These are phyloP conservation scores for Coniosporium apollinis DNA, from an alignment of 495 filamentous ascomycete species.

Conservation along the genomic window DNA sequence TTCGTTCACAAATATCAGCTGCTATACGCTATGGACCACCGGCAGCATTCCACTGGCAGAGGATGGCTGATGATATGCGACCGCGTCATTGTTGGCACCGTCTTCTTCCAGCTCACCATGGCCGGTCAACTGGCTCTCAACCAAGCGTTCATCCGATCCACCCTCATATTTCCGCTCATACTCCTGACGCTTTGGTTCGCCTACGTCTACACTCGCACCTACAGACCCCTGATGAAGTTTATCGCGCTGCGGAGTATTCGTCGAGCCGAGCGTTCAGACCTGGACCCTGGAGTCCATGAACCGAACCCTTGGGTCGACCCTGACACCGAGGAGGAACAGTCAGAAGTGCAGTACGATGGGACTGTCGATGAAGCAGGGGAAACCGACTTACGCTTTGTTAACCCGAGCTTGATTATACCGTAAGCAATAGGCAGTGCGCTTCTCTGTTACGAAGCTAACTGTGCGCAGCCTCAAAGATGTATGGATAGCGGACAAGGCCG, in stretches of 20 bases:
- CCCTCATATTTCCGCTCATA: slow-evolving; percentile 60
- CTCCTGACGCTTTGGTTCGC: slow-evolving; percentile 69
- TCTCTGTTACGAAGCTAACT: slow-evolving; percentile 2
- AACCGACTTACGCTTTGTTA: slow-evolving; percentile 48
- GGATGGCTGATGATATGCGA: slow-evolving; percentile 95
- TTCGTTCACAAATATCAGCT: slow-evolving; percentile 98
- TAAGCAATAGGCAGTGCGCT: no score
- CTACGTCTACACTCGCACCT: slow-evolving; percentile 55
- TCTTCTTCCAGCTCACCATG: slow-evolving; percentile 82
- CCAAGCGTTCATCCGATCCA: slow-evolving; percentile 48
- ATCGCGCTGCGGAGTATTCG: slow-evolving; percentile 79
- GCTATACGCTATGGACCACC: slow-evolving; percentile 95
- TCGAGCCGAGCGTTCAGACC: slow-evolving; percentile 29
- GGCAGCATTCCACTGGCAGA: slow-evolving; percentile 81
- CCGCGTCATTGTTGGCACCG: slow-evolving; percentile 63
- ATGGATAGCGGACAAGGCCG: slow-evolving; percentile 21
- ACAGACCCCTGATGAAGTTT: slow-evolving; percentile 74
- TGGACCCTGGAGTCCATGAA: slow-evolving; percentile 1
- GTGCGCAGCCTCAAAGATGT: slow-evolving; percentile 17
- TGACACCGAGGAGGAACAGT: no score
- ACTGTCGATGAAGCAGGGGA: slow-evolving; percentile 52
- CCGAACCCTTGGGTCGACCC: no score
- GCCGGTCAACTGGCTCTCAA: slow-evolving; percentile 71
- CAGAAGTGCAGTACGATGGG: slow-evolving; percentile 28
- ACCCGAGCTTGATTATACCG: slow-evolving; percentile 54